These are phyloP conservation scores for Exutisphaerella laricina DNA, from an alignment of 2,329 filamentous ascomycete genomes.

Conservation along the genomic window DNA sequence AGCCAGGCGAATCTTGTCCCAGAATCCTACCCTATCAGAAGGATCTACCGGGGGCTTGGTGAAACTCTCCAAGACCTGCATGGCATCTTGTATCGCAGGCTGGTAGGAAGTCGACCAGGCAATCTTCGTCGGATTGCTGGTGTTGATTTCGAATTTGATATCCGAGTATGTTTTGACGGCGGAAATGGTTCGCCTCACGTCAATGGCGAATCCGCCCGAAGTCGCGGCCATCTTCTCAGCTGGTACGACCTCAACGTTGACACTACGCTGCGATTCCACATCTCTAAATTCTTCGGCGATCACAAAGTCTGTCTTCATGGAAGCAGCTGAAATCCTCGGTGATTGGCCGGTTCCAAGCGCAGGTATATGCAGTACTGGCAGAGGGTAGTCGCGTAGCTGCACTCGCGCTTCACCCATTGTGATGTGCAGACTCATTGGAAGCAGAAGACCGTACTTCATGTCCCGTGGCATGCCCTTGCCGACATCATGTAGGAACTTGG, in stretches of 20 bases:
- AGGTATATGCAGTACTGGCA: constrained; percentile 87
- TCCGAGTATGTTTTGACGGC: constrained; percentile 96
- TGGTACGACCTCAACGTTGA: constrained; percentile 79
- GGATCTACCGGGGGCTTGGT: constrained; percentile 92
- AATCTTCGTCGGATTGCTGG: constrained; percentile 81
- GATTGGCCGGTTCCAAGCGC: constrained; percentile 74
- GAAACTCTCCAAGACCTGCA: constrained; percentile 98
- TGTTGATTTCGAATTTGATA: constrained; percentile 88
- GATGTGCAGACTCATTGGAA: constrained; percentile 85
- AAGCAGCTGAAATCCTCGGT: constrained; percentile 71
- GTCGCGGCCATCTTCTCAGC: constrained; percentile 54
- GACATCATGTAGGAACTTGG: constrained; percentile 76
- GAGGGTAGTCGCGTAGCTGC: constrained; percentile 85
- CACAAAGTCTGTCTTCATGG: constrained; percentile 84
- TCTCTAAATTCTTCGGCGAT: constrained; percentile 90
- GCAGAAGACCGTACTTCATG: constrained; percentile 81
- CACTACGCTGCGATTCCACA: constrained; percentile 69
- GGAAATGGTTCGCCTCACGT: constrained; percentile 84
- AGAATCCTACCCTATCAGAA: constrained; percentile 92
- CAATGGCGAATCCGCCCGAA: constrained; percentile 66
- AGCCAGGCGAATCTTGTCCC: constrained; percentile 94
- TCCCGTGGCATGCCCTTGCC: constrained; percentile 96
- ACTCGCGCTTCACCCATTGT: constrained; percentile 85
- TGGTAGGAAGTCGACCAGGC: constrained; percentile 98
- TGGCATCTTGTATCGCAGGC: constrained; percentile 97